Percentiles rank a stretch among this genome's conserved stretches.
These are phyloP conservation scores for Candida parachauliodes DNA, from an alignment of 805 yeast genomes.

Conservation along the genomic window DNA sequence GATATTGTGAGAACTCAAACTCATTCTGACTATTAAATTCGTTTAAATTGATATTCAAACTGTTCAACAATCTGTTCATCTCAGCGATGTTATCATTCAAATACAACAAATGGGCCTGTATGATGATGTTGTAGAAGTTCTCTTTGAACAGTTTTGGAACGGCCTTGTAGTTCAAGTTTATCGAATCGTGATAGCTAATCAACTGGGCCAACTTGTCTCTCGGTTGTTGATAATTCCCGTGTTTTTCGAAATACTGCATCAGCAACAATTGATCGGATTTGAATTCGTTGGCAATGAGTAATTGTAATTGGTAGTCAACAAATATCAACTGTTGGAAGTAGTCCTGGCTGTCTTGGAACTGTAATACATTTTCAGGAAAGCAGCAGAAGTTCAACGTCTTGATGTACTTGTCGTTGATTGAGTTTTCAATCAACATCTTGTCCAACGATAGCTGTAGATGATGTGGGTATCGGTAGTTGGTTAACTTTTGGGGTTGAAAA, in stretches of 20 bases:
- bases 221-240: conserved; percentile 6
- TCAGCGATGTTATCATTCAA: conserved; percentile 22
- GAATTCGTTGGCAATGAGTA: conserved; percentile 26
- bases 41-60: conserved; percentile 10
- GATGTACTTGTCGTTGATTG: conserved; percentile 22
- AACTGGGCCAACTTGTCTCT: conserved; percentile 23
- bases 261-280: conserved; percentile 22
- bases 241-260: conserved; percentile 4
- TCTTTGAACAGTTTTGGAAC: conserved; percentile 24
- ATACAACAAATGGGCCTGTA: conserved; percentile 33
- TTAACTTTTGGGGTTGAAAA: background rate
- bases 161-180: conserved; percentile 23
- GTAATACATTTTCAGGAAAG: conserved; percentile 32
- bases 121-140: conserved; percentile 26
- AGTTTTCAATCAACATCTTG: conserved; percentile 23
- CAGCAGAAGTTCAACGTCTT: conserved; percentile 31
- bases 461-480: background rate
- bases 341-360: conserved; percentile 31
- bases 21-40: conserved; percentile 10
- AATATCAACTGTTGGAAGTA: conserved; percentile 32
- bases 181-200: conserved; percentile 22
- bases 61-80: conserved; percentile 15
- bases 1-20: conserved; percentile 26
- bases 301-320: conserved; percentile 36
- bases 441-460: background rate